Percentiles rank a stretch among this genome's conserved stretches.
phyloP scores from a whole-genome alignment of 2,329 filamentous ascomycete species.

The Chaetomium olivaceum region DNA sequence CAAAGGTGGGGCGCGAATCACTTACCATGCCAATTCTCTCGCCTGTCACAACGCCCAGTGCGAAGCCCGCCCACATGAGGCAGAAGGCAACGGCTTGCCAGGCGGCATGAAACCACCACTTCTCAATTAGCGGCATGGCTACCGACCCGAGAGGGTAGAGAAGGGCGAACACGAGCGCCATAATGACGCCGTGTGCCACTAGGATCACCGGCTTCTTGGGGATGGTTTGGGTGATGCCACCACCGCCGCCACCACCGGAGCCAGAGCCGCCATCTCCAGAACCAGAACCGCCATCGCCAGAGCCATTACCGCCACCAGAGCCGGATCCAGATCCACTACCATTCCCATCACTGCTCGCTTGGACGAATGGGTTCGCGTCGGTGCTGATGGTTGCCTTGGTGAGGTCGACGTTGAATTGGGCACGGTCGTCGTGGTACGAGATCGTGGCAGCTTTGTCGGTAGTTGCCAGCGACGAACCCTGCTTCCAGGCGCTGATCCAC shows the following conservation, averaged over 20 bases:
- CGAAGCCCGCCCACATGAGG: conserved; percentile 62
- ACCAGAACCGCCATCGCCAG: neutral
- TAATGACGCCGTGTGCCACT: conserved; percentile 58
- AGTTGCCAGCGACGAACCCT: conserved; percentile 48
- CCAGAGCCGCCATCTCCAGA: conserved; percentile 1
- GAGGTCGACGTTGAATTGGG: conserved; percentile 51
- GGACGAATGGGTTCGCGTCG: conserved; percentile 56
- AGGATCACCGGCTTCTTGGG: conserved; percentile 32
- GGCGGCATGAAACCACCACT: conserved; percentile 58
- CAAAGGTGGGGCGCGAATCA: conserved; percentile 30
- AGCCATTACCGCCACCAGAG: neutral
- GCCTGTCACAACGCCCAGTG: conserved; percentile 54
- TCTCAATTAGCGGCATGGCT: conserved; percentile 60
- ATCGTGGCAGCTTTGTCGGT: conserved; percentile 45
- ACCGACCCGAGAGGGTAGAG: conserved; percentile 62
- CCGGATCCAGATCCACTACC: conserved; percentile 5
- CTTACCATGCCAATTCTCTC: conserved; percentile 45
- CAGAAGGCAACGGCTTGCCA: conserved; percentile 57
- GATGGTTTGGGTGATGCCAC: conserved; percentile 26
- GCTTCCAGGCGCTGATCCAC: conserved; percentile 60
- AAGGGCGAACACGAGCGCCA: conserved; percentile 59
- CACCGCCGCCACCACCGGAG: conserved; percentile 16
- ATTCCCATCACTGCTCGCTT: conserved; percentile 8
- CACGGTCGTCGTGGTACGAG: conserved; percentile 48
- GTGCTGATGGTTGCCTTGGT: conserved; percentile 46